Conservation (phyloP, 257 asterid genomes). For the Verbascum thapsus region DNA sequence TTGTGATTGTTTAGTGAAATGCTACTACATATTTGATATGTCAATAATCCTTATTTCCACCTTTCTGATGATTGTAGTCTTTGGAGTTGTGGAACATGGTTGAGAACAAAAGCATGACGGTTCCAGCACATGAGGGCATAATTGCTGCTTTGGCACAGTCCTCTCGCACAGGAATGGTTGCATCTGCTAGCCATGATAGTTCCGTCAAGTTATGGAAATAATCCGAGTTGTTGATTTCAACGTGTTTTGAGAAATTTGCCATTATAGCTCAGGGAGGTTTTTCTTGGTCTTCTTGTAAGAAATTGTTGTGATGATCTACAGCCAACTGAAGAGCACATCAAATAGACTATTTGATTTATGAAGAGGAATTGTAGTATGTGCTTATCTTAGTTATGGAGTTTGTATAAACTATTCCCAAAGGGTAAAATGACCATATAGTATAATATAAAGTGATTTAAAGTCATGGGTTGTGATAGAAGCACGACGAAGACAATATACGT, state of each 20-base stretch:
- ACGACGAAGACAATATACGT: no score
- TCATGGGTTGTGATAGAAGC: no score
- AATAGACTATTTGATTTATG: neutral
- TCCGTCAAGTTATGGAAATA: constrained; percentile 93
- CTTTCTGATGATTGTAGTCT: constrained; percentile 48
- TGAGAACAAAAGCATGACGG: constrained; percentile 86
- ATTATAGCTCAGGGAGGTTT: no score
- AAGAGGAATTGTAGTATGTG: no score
- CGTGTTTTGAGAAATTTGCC: no score
- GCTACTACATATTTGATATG: neutral
- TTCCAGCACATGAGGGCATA: constrained; percentile 78
- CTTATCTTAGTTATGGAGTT: no score
- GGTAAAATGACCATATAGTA: no score
- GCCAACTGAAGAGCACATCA: constrained; percentile 20
- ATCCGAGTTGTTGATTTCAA: neutral
- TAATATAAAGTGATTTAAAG: no score
- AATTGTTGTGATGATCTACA: neutral
- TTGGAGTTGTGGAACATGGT: constrained; percentile 94
- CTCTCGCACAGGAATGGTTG: constrained; percentile 82
- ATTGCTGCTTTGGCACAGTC: constrained; percentile 87
- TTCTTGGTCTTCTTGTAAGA: no score
- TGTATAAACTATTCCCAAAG: no score
- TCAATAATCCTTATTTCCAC: neutral
- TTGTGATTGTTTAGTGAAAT: no score
- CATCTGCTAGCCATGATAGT: constrained; percentile 95